Evolutionary conservation across 2,329 filamentous ascomycete genomes (phyloP).

Genomic region (Penicillium sp.): DNA sequence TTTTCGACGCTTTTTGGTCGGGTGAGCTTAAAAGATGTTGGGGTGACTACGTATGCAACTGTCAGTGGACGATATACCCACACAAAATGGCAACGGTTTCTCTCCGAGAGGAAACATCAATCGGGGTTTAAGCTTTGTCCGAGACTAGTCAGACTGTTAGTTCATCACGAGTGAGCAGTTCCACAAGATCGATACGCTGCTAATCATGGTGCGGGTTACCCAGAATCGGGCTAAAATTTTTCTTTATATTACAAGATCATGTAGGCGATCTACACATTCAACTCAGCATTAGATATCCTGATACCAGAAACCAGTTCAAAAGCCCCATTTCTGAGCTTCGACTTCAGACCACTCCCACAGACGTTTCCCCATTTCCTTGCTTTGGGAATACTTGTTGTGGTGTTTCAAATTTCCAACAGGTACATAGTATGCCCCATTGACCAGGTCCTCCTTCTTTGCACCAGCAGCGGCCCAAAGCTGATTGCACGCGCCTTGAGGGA

Average conservation of each 20-base stretch:
- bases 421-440: slow-evolving; percentile 34
- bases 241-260: neutral
- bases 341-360: slow-evolving; percentile 41
- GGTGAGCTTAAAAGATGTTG: too few relatives aligned
- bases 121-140: too few relatives aligned
- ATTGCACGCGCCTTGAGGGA: slow-evolving; percentile 28
- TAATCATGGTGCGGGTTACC: too few relatives aligned
- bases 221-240: too few relatives aligned
- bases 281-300: neutral
- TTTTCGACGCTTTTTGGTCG: too few relatives aligned
- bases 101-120: too few relatives aligned
- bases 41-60: too few relatives aligned
- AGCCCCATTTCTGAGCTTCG: slow-evolving; percentile 25
- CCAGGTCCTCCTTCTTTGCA: slow-evolving; percentile 26
- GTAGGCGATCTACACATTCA: neutral
- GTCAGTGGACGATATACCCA: too few relatives aligned
- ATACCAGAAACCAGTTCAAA: neutral
- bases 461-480: slow-evolving; percentile 36
- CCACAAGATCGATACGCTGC: too few relatives aligned
- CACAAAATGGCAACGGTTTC: too few relatives aligned
- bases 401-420: slow-evolving; percentile 32
- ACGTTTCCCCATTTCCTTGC: slow-evolving; percentile 28
- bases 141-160: too few relatives aligned
- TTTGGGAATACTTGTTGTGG: slow-evolving; percentile 29
- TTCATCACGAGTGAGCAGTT: too few relatives aligned